Base-by-base conservation (phyloP, 805 yeast species). In the Saitoella complicata region DNA sequence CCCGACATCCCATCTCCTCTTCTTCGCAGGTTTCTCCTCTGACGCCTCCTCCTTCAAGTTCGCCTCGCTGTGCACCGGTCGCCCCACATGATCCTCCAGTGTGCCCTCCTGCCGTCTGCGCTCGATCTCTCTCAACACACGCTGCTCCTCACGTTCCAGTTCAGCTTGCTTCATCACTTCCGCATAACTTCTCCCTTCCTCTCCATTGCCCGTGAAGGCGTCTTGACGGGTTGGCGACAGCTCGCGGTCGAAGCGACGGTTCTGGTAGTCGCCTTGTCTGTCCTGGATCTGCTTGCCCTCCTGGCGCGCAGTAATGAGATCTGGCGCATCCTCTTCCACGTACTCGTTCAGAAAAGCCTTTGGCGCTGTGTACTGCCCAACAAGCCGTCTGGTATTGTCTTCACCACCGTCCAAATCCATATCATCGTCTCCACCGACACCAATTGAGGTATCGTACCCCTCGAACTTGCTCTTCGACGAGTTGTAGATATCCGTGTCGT, bases 181-280 rank as follows among this genome's bases (percentile, higher is more conserved):
- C 43, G 65, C 66, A 49, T 72, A 71, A 1, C 68, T 54, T 32
- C 58, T 48, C n/a, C 41, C 45, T 51, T 40, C 31, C 29, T 37
- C 40, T 45, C 51, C 51, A 13, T 42, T 51, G 5, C 41, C 41
- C 1, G 31, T 30, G 21, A 41, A 35, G 5, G 44, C 42, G 12
- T 46, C 49, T 41, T 60, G 59, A 44, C 63, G 48, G 11, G 53
- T 61, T 5, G 57, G 58, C 0, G 59, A 55, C 5, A 62, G 46
- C 31, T 49, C 55, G 31, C 65, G 47, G 35, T 60, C 58, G 31
- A 58, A 57, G 31, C 67, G 52, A 47, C 67, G 64, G 47, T 58
- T 64, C 41, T 72, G 77, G 54, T 74, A 77, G 5, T 66, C 71
- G 39, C 64, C 61, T 51, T 70, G 76, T 12, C 67, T 60, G 3